Evolutionary conservation across 2,329 filamentous ascomycete species (phyloP).

Genomic region (Talaromyces sp.): DNA sequence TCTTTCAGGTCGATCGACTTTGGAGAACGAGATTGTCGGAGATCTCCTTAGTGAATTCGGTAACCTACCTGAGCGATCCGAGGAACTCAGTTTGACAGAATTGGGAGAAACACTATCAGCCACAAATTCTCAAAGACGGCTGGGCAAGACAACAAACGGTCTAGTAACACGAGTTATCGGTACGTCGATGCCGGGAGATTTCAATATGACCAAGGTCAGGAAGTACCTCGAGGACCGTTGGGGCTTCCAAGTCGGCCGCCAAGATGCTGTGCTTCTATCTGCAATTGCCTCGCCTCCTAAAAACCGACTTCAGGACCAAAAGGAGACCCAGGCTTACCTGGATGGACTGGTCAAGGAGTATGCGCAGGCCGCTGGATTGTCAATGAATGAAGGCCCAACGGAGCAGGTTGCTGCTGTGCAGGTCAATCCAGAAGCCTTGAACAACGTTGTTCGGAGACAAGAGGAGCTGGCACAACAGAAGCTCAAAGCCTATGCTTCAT

Average conservation of each 20-base stretch:
- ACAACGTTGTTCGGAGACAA: not conserved
- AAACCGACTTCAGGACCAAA: slow-evolving; percentile 62
- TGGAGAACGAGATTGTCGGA: slow-evolving; percentile 97
- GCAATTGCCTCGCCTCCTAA: not conserved
- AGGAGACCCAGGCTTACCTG: slow-evolving; percentile 86
- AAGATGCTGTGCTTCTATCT: slow-evolving; percentile 77
- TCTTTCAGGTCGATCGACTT: slow-evolving; percentile 80
- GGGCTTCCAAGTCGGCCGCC: slow-evolving; percentile 80
- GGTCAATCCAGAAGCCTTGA: not conserved
- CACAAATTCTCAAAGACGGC: slow-evolving; percentile 91
- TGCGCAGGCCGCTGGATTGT: slow-evolving; percentile 90
- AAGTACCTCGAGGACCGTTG: slow-evolving; percentile 94
- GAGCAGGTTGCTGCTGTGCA: slow-evolving; percentile 4
- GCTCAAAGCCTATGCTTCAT: not conserved
- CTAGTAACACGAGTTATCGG: slow-evolving; percentile 91
- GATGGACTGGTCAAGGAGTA: slow-evolving; percentile 89
- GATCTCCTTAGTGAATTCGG: slow-evolving; percentile 98
- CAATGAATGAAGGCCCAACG: slow-evolving; percentile 53
- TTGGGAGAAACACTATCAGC: slow-evolving; percentile 53
- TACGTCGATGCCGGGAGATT: slow-evolving; percentile 98
- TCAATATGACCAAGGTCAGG: slow-evolving; percentile 92
- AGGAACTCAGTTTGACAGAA: slow-evolving; percentile 94
- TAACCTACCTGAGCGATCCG: slow-evolving; percentile 94
- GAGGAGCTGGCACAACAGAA: not conserved
- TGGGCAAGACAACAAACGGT: slow-evolving; percentile 92